These are phyloP conservation scores for Carex kokanica DNA, from an alignment of 176 grass and related monocot genomes.

Conservation along the genomic window DNA sequence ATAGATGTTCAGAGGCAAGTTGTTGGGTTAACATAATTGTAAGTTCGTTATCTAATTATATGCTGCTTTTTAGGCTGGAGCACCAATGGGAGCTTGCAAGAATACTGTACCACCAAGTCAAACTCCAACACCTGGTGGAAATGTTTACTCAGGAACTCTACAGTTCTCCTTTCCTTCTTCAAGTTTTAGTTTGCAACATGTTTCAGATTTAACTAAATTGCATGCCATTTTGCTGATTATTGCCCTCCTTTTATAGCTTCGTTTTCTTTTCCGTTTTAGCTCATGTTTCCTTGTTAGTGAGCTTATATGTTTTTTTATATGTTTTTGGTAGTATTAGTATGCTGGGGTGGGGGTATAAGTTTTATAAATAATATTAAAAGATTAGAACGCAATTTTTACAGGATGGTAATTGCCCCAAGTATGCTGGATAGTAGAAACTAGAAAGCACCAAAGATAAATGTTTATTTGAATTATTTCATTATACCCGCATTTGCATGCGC, in stretches of 20 bases:
- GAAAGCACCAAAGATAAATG: not conserved
- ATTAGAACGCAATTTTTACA: not conserved
- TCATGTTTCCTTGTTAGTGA: slow-evolving; percentile 11
- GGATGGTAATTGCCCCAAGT: not conserved
- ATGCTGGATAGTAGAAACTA: not conserved
- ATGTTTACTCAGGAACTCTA: slow-evolving; percentile 60
- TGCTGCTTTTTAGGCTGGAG: slow-evolving; percentile 43
- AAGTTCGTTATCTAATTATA: not conserved
- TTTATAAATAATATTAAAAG: not conserved
- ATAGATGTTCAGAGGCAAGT: slow-evolving; percentile 17
- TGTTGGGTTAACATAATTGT: not conserved
- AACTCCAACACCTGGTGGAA: slow-evolving; percentile 41
- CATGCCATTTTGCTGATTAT: slow-evolving; percentile 30
- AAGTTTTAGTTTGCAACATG: slow-evolving; percentile 18
- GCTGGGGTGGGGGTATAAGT: not conserved
- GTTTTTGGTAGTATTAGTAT: slow-evolving; percentile 9
- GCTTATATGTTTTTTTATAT: too few species aligned
- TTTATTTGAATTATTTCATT: not conserved
- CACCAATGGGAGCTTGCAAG: slow-evolving; percentile 51
- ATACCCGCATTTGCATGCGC: not conserved
- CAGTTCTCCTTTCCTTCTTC: slow-evolving; percentile 54
- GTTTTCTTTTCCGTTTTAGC: slow-evolving; percentile 27
- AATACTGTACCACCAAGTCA: slow-evolving; percentile 35
- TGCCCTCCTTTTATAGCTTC: slow-evolving; percentile 31
- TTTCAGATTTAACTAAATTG: slow-evolving; percentile 1